Evolutionary conservation across 768 basidiomycete species (phyloP), one percentile per base, ranked within the genome.

Genomic region (Suillus cothurnatus): DNA sequence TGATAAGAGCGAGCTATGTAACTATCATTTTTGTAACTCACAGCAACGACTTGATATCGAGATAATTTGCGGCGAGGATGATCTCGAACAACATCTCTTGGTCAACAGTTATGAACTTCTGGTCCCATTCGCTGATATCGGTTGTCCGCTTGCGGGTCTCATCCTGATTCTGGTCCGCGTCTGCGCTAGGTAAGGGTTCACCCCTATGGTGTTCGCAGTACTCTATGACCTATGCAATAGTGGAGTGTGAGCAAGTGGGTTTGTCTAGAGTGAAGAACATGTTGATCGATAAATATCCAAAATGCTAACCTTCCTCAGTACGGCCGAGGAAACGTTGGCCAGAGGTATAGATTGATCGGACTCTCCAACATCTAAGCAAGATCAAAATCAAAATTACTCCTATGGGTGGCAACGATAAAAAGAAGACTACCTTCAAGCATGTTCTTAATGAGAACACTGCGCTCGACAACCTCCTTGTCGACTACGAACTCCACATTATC

Each of bases 21-120:
- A 72, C 56, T 28, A 64, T 32, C 12, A 52, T 4, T 19, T 12
- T 14, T 6, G 31, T 38, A 32, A 82, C 93, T 70, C 72, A 97
- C 97, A 99, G 88, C 57, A 99, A 86, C 26, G 96, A 92, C 82
- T 99, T 99, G 86, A 99, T 99, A 75, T 99, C 97, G 70, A 99
- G 91, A 81, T 99, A 99, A 84, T 99, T 99, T 69, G 97, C 97
- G 12, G 97, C 97, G 63, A 99, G 90, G 78, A 99, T 99, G 77
- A 99, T 99, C 82, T 99, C 97, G 70, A 99, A 99, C 7, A 99
- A 86, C 97, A 99, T 99, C 81, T 99, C 97, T 80, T 99, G 97
- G 83, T 99, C 97, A 66, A 99, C 97, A 52, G 90, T 91, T 78
- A 97, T 96, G 78, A 96, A 98, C 81, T 97, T 97, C 76, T 96